Conservation (phyloP, 148 eudicot species). For the Vaccinium vitisidaea region DNA sequence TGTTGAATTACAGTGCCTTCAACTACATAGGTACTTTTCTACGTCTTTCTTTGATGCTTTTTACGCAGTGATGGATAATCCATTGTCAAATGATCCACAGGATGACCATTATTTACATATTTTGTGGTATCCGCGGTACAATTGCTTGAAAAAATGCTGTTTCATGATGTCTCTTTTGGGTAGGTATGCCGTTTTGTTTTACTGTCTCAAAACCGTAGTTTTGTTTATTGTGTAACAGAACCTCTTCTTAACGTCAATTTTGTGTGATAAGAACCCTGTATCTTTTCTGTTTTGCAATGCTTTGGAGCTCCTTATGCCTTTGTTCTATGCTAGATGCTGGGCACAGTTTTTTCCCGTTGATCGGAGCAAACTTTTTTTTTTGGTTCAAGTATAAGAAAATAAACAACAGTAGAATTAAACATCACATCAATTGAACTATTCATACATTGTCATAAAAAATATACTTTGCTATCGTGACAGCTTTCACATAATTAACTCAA, state of each 20-base stretch:
- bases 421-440: too few relatives aligned
- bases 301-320: neutral
- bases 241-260: neutral
- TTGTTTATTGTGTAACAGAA: neutral
- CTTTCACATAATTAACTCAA: too few relatives aligned
- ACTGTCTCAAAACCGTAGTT: neutral
- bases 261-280: neutral
- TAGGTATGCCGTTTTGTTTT: neutral
- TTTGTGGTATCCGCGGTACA: neutral
- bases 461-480: too few relatives aligned
- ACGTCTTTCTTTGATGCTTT: neutral
- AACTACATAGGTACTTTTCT: slow-evolving; percentile 63
- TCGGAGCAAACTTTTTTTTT: too few relatives aligned
- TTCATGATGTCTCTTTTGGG: too few relatives aligned
- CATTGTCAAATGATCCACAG: neutral
- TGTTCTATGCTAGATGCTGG: neutral
- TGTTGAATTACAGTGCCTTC: slow-evolving; percentile 79
- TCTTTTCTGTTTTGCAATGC: neutral
- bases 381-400: too few relatives aligned
- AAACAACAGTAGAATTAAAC: too few relatives aligned
- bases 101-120: neutral
- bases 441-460: too few relatives aligned
- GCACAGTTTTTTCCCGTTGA: too few relatives aligned
- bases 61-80: neutral
- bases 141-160: neutral